Conservation (phyloP, 2,329 filamentous ascomycete species). For the Aphanocladium album region DNA sequence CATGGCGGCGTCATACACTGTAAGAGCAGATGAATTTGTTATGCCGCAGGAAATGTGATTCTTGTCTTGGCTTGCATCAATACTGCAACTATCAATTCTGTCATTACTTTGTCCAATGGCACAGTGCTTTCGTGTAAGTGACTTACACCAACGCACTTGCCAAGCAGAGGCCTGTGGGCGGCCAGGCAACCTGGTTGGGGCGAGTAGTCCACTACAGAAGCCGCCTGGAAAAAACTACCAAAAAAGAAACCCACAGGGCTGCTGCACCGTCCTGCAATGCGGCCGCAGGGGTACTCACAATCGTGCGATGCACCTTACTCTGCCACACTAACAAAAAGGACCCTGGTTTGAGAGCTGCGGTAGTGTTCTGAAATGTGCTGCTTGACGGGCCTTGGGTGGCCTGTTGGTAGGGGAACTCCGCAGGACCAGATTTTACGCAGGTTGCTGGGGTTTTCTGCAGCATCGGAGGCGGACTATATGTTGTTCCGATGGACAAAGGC, state of each 20-base stretch:
- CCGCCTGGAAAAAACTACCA: neutral
- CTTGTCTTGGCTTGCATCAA: neutral
- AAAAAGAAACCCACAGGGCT: no score
- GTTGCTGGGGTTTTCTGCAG: neutral
- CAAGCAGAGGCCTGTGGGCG: neutral
- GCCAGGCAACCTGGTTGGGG: neutral
- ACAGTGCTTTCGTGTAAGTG: neutral
- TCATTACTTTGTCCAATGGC: neutral
- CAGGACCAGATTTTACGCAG: constrained; percentile 13
- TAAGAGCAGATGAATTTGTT: neutral
- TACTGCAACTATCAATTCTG: neutral
- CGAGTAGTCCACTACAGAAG: neutral
- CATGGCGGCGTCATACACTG: constrained; percentile 43
- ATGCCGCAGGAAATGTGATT: neutral
- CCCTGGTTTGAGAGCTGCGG: constrained; percentile 13
- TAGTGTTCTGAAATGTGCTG: constrained; percentile 13
- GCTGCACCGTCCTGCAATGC: neutral
- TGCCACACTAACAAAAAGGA: constrained; percentile 2
- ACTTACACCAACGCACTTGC: constrained; percentile 3
- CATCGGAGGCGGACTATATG: neutral
- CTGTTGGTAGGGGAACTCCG: constrained; percentile 10
- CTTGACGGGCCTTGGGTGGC: neutral
- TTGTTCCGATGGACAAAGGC: neutral
- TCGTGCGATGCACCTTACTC: neutral
- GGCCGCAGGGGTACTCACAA: no score